Base-by-base conservation (phyloP, 208 protist species). In the Acanthamoeba healyi region DNA sequence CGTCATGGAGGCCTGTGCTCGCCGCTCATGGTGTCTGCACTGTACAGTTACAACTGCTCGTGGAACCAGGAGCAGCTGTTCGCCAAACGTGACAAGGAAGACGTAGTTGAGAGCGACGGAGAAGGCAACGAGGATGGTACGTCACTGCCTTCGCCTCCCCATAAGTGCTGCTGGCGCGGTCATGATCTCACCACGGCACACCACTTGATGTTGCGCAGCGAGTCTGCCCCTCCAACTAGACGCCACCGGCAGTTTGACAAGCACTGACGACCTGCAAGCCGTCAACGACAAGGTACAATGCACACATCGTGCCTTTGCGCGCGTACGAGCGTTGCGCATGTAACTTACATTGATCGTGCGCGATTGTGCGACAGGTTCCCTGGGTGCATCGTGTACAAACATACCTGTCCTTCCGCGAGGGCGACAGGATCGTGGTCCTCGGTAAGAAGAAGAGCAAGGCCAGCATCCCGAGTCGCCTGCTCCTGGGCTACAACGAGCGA, bases 31-130 rank as follows among this genome's bases (percentile, higher is more conserved):
- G 65, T 74, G 65, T 74, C 65, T 40, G 65, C 65, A 12, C 15
- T 74, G 65, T 74, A 74, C 65, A 74, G 65, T 40, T 74, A 74
- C 65, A 74, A 74, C 32, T 74, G 65, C n/a, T 26, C 29, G n/a
- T 74, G 65, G 65, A 74, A 74, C n/a, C 65, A 74, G 65, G 65
- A 74, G n/a, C 36, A n/a, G 12, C 65, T 74, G 65, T 74, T 74
- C 34, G 32, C 15, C 29, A 34, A 17, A 7, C 65, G 22, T 19
- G 29, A n/a, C 65, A 40, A 40, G 26, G 65, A 40, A 9, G 65
- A 40, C 15, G 12, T 17, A 0, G 22, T 42, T 26, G 12, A 40
- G n/a, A 29, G 26, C 58, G 15, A 9, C 15, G 15, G 15, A 24
- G 26, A n/a, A 14, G 19, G 29, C 26, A 32, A 19, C 65, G 29